A percentile compares a stretch with the other conserved stretches of the same genome.
These are phyloP conservation scores for Mortierella sp. DNA, from an alignment of 371 early-diverging fungal genomes.

Conservation along the genomic window DNA sequence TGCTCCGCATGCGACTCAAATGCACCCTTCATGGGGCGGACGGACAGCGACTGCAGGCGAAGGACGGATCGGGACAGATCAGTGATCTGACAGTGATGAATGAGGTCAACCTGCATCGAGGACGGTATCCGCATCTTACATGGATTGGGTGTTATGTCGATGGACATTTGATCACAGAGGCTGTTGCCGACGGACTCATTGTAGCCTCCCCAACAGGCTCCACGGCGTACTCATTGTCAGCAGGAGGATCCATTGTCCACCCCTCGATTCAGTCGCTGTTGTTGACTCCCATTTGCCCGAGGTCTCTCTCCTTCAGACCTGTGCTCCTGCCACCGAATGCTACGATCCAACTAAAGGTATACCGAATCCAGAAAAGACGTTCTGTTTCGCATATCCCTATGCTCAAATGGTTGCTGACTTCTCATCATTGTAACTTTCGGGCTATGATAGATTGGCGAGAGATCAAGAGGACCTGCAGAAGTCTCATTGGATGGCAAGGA, in stretches of 20 bases:
- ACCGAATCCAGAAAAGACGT: no score
- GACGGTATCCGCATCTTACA: conserved; percentile 85
- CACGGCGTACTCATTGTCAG: conserved; percentile 93
- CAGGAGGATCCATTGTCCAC: conserved; percentile 95
- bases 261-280: conserved; percentile 90
- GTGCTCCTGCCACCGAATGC: conserved; percentile 86
- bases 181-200: conserved; percentile 82
- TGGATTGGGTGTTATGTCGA: conserved; percentile 83
- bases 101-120: conserved; percentile 90
- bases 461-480: conserved; percentile 71
- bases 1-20: conserved; percentile 81
- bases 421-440: conserved; percentile 12
- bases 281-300: conserved; percentile 95
- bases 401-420: neutral
- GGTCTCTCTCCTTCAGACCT: conserved; percentile 93
- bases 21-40: conserved; percentile 70
- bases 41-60: conserved; percentile 59
- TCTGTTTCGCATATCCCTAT: no score
- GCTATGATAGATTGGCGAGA: conserved; percentile 63
- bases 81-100: conserved; percentile 82
- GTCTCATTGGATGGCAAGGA: conserved; percentile 82
- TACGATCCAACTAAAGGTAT: conserved; percentile 71
- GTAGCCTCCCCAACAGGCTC: conserved; percentile 96
- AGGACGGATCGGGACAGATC: conserved; percentile 52
- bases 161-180: conserved; percentile 84